Evolutionary conservation across 495 filamentous ascomycete genomes (phyloP), one percentile per base, ranked within the genome.

Genomic region (Jackrogersella minutella): DNA sequence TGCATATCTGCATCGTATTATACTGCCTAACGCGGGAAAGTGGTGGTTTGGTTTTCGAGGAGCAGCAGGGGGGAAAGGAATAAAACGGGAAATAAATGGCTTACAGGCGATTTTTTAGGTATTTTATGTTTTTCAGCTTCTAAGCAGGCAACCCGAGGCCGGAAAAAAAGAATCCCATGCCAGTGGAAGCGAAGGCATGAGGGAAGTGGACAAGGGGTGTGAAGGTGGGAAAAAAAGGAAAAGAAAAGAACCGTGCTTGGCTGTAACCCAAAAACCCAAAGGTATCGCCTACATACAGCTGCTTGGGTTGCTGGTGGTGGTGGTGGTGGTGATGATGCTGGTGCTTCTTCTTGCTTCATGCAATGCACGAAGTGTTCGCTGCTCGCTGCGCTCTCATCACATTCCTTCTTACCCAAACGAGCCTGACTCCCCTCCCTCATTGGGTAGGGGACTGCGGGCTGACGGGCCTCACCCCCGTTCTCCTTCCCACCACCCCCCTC

Each of bases 401-500:
- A 65, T 62, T 61, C 66, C 57, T 65, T 69, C 57, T 69, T 69
- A 58, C 66, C 66, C 51, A 65, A 65, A 65, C 56, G 57, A 62
- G 66, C 50, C 36, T 39, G 44, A 34, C 36, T 54, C 54, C 56
- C 24, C 33, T 58, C 13, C 46, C 61, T 54, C 21, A 69, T 69
- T 69, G 66, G 62, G 61, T 43, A 65, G 61, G 36, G 16, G 37
- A 24, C 26, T n/a, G 39, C 66, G 61, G 66, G 51, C 66, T 61
- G 52, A 69, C 66, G 66, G 66, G 4, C 59, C 39, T 53, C 51
- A 41, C 63, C 44, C 40, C 58, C 46, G 28, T 28, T 14, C 5
- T 31, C 28, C 21, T 9, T 10, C 13, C 50, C 36, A 28, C 39
- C n/a, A n/a, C n/a, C n/a, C n/a, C n/a, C 46, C 46, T 39, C 58